Conservation (phyloP, 768 basidiomycete species). For the Amanita inopinata region DNA sequence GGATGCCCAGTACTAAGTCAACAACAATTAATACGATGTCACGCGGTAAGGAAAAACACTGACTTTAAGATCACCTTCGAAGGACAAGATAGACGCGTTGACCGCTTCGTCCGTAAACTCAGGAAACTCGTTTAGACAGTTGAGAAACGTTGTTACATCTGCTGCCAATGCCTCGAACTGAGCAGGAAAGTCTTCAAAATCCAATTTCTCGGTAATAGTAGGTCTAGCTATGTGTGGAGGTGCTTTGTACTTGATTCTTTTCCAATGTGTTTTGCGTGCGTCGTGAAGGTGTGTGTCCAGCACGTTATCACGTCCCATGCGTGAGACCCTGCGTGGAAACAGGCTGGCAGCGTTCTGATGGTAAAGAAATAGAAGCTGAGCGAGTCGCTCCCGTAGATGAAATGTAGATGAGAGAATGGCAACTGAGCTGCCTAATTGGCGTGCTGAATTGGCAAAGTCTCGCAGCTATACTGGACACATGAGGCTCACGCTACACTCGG, state of each 20-base stretch:
- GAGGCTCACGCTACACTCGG: conserved; percentile 5
- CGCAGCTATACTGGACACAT: conserved; percentile 37
- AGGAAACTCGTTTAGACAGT: conserved; percentile 69
- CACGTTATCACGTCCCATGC: conserved; percentile 28
- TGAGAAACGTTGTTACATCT: conserved; percentile 60
- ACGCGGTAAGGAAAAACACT: conserved; percentile 10
- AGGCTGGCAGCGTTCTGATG: conserved; percentile 68
- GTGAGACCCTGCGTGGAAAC: conserved; percentile 56
- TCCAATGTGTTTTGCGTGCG: conserved; percentile 23
- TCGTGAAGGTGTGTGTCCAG: conserved; percentile 19
- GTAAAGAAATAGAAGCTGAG: conserved; percentile 61
- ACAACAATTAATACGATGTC: conserved; percentile 4
- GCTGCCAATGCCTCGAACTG: conserved; percentile 53
- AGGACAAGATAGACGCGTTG: conserved; percentile 55
- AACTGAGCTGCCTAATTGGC: conserved; percentile 69
- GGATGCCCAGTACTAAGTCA: conserved; percentile 62
- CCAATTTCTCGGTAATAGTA: conserved; percentile 43
- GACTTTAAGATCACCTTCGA: conserved; percentile 64
- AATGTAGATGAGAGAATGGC: conserved; percentile 69
- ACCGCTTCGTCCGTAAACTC: conserved; percentile 68
- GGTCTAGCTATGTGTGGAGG: conserved; percentile 44
- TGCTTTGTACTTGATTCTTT: conserved; percentile 25
- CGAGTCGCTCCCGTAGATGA: conserved; percentile 59
- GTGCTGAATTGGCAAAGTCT: conserved; percentile 67
- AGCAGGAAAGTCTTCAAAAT: conserved; percentile 56